phyloP scores from a whole-genome alignment of 2,329 filamentous ascomycete genomes.

The Phialophora verrucosa region DNA sequence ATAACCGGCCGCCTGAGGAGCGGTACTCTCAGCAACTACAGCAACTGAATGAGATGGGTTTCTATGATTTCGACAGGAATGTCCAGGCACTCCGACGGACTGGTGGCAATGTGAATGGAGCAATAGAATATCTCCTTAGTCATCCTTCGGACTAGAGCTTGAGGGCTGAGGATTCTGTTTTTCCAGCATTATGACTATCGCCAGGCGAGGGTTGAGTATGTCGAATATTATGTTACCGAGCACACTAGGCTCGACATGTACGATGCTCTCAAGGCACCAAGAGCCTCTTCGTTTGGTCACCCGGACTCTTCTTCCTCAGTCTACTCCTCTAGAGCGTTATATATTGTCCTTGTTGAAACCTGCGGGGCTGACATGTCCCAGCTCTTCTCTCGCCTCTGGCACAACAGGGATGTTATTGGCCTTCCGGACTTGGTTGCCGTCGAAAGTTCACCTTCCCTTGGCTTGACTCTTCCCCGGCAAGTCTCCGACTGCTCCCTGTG shows the following conservation, averaged over 20 bases:
- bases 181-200: slow-evolving; percentile 4
- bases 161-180: background rate
- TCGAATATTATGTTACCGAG: slow-evolving; percentile 6
- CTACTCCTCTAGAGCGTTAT: background rate
- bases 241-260: slow-evolving; percentile 12
- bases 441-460: background rate
- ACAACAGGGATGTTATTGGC: background rate
- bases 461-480: background rate
- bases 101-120: slow-evolving; percentile 92
- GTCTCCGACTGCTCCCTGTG: background rate
- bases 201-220: slow-evolving; percentile 3
- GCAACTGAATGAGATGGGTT: slow-evolving; percentile 98
- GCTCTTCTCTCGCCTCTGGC: background rate
- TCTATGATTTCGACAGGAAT: slow-evolving; percentile 95
- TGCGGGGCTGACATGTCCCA: background rate
- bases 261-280: slow-evolving; percentile 4
- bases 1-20: slow-evolving; percentile 91
- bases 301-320: background rate
- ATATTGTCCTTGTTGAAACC: background rate
- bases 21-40: slow-evolving; percentile 86
- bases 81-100: slow-evolving; percentile 84
- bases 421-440: background rate
- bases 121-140: slow-evolving; percentile 40
- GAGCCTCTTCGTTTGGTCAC: background rate
- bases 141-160: slow-evolving; percentile 30